A percentile compares a stretch with the other conserved stretches of the same genome.
Evolutionary conservation across 2,329 filamentous ascomycete genomes (phyloP).

Genomic region (Aureobasidium melanogenum): DNA sequence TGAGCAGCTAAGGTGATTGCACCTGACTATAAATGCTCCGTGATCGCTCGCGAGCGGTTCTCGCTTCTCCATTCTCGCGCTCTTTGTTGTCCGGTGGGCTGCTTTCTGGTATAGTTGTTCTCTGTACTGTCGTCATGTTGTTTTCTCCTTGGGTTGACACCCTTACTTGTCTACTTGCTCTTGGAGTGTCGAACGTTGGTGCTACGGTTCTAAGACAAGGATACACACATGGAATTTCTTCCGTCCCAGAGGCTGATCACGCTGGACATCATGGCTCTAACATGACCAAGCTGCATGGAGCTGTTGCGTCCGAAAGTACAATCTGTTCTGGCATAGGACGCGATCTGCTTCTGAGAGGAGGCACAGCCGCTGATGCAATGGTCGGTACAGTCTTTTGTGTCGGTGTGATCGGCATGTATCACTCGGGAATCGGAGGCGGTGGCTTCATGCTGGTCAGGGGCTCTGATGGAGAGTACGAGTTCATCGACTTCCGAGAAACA

Average conservation of each 20-base stretch:
- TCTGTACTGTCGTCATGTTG: neutral
- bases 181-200: neutral
- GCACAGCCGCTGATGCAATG: constrained; percentile 42
- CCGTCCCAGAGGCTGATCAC: neutral
- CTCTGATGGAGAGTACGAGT: constrained; percentile 67
- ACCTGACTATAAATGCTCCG: constrained; percentile 1
- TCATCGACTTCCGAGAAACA: constrained; percentile 82
- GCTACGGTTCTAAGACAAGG: neutral
- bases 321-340: constrained; percentile 40
- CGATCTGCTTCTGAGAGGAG: constrained; percentile 39
- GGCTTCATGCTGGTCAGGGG: constrained; percentile 79
- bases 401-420: constrained; percentile 40
- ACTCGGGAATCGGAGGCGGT: constrained; percentile 70
- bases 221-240: neutral
- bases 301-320: constrained; percentile 37
- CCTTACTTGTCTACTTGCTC: neutral
- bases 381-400: constrained; percentile 40
- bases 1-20: neutral
- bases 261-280: neutral
- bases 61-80: neutral
- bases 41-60: neutral
- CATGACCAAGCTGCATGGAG: constrained; percentile 26
- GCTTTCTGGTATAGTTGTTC: neutral
- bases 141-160: constrained; percentile 1
- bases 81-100: neutral